Evolutionary conservation across 2,329 filamentous ascomycete species (phyloP).

Genomic region (Aspergillus costaricaensis): DNA sequence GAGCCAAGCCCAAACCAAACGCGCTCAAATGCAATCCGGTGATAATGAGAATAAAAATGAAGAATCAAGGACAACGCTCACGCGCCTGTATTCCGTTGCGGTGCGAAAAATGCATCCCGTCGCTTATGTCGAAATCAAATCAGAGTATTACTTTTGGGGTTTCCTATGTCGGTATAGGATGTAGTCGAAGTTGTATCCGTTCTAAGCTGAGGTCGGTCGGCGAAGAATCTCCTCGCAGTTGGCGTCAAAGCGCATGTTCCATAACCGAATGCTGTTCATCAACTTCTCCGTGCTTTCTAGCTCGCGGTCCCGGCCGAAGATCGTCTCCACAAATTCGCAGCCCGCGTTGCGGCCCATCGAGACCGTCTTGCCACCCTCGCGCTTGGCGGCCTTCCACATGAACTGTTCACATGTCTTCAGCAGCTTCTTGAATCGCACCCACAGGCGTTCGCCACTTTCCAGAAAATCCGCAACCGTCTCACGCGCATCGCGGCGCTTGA

Average conservation of each 20-base stretch:
- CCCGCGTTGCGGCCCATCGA: slow-evolving; percentile 90
- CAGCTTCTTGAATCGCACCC: slow-evolving; percentile 78
- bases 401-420: slow-evolving; percentile 90
- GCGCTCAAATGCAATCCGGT: slow-evolving; percentile 40
- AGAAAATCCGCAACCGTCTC: slow-evolving; percentile 91
- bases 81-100: slow-evolving; percentile 4
- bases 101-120: slow-evolving; percentile 1
- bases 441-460: slow-evolving; percentile 81
- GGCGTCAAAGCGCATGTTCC: slow-evolving; percentile 91
- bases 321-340: slow-evolving; percentile 91
- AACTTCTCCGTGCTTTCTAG: slow-evolving; percentile 87
- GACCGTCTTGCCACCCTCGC: slow-evolving; percentile 64
- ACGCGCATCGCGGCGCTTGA: slow-evolving; percentile 71
- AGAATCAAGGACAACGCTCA: slow-evolving; percentile 2
- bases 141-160: slow-evolving; percentile 9
- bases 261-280: slow-evolving; percentile 84
- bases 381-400: slow-evolving; percentile 89
- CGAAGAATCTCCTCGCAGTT: slow-evolving; percentile 90
- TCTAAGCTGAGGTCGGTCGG: slow-evolving; percentile 47
- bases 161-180: slow-evolving; percentile 3
- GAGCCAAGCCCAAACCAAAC: slow-evolving; percentile 32
- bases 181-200: not conserved
- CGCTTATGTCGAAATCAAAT: not conserved
- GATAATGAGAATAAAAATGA: not conserved
- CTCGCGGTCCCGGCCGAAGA: slow-evolving; percentile 90